Evolutionary conservation across 768 basidiomycete genomes (phyloP).

Genomic region (Pleurotus eryngii): DNA sequence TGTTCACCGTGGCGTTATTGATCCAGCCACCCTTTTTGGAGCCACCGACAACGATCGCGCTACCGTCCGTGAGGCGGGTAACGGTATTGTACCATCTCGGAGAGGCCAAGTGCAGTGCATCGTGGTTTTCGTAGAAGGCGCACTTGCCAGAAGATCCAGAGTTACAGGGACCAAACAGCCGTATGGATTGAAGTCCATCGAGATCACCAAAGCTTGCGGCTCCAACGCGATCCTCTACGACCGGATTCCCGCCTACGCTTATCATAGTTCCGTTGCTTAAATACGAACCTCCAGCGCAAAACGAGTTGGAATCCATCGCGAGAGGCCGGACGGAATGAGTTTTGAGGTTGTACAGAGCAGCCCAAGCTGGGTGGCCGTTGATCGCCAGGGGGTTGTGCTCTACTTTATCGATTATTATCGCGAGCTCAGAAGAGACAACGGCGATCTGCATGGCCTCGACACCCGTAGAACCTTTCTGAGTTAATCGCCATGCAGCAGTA

Average conservation of each 20-base stretch:
- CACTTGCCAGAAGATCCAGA: constrained; percentile 46
- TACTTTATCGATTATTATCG: constrained; percentile 77
- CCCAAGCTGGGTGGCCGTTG: constrained; percentile 80
- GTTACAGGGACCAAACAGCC: constrained; percentile 67
- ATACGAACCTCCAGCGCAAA: constrained; percentile 82
- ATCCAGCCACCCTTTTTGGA: constrained; percentile 85
- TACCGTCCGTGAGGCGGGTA: constrained; percentile 69
- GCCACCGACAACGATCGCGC: constrained; percentile 80
- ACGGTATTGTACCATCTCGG: constrained; percentile 82
- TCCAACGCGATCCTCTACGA: constrained; percentile 59
- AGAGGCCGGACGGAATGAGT: constrained; percentile 62
- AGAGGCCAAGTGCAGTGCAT: constrained; percentile 65
- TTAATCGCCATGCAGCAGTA: constrained; percentile 47
- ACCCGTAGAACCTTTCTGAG: constrained; percentile 67
- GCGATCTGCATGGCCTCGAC: constrained; percentile 77
- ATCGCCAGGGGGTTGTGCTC: constrained; percentile 79
- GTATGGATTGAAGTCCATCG: constrained; percentile 70
- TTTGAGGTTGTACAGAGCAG: constrained; percentile 65
- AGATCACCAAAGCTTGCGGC: constrained; percentile 74
- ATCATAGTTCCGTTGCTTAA: constrained; percentile 73
- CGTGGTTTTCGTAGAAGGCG: constrained; percentile 62
- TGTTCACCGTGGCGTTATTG: constrained; percentile 77
- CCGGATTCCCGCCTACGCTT: constrained; percentile 81
- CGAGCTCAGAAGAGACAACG: constrained; percentile 66
- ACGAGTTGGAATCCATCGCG: constrained; percentile 72